Conservation (phyloP, 2,329 filamentous ascomycete species). For the Eutypella sp. region DNA sequence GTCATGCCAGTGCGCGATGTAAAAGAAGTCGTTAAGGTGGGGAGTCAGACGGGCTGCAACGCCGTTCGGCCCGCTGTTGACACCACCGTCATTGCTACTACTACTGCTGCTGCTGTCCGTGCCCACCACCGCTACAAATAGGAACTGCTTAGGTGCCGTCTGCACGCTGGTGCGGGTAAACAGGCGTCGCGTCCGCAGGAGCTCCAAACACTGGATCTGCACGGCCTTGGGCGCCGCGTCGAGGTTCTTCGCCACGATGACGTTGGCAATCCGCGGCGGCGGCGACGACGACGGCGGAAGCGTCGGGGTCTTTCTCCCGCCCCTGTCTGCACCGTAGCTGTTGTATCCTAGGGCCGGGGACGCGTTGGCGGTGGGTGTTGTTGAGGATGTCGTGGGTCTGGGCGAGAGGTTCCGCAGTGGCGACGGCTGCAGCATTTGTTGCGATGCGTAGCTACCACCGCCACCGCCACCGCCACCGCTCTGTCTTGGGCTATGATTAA, state of each 20-base stretch:
- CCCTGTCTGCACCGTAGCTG: conserved; percentile 1
- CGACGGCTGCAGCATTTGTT: conserved; percentile 4
- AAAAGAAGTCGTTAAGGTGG: conserved; percentile 76
- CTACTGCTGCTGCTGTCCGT: conserved; percentile 4
- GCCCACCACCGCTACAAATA: conserved; percentile 69
- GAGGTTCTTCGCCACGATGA: conserved; percentile 77
- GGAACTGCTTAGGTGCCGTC: conserved; percentile 68
- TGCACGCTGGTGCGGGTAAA: conserved; percentile 72
- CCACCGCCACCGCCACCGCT: conserved; percentile 1
- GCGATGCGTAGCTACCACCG: conserved; percentile 19
- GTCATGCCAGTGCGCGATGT: conserved; percentile 82
- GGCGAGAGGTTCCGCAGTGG: not conserved
- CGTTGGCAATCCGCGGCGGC: conserved; percentile 64
- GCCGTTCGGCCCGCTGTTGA: conserved; percentile 35
- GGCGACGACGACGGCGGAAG: conserved; percentile 9
- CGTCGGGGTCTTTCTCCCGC: not conserved
- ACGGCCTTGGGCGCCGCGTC: conserved; percentile 68
- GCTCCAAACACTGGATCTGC: conserved; percentile 74
- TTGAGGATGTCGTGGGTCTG: conserved; percentile 3
- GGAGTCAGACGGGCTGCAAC: conserved; percentile 45
- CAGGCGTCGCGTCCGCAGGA: conserved; percentile 74
- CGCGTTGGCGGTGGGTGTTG: not conserved
- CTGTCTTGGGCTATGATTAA: conserved; percentile 8
- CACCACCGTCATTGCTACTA: not conserved
- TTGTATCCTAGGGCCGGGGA: not conserved